A percentile compares a stretch with the other conserved stretches of the same genome.
phyloP scores from a whole-genome alignment of 1,139 yeast species.

The Scheffersomyces parashehatae region DNA sequence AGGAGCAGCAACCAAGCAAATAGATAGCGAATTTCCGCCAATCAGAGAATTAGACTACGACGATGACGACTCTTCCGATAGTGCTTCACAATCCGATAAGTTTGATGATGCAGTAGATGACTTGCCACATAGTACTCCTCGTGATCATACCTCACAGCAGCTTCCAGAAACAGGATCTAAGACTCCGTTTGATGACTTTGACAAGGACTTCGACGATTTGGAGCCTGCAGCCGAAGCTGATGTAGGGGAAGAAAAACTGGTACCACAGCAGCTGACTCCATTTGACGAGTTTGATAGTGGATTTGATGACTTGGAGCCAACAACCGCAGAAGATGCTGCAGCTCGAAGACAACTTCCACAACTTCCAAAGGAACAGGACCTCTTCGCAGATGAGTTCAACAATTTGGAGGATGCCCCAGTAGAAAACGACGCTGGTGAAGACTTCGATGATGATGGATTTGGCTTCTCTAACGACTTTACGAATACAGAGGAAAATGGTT shows the following conservation, averaged over 20 bases:
- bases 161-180: conserved; percentile 4
- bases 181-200: conserved; percentile 3
- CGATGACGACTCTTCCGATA: conserved; percentile 45
- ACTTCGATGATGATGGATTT: conserved; percentile 27
- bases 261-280: background rate
- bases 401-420: conserved; percentile 50
- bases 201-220: conserved; percentile 1
- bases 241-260: no score
- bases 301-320: conserved; percentile 42
- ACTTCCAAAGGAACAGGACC: conserved; percentile 14
- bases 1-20: background rate
- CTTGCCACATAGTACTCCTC: conserved; percentile 25
- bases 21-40: conserved; percentile 67
- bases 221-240: conserved; percentile 1
- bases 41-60: conserved; percentile 62
- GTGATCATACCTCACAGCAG: conserved; percentile 2
- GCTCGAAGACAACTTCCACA: background rate
- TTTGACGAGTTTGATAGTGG: conserved; percentile 37
- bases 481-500: conserved; percentile 12
- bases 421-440: conserved; percentile 52
- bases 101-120: conserved; percentile 47
- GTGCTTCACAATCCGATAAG: conserved; percentile 27
- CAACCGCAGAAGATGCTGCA: conserved; percentile 25
- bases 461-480: conserved; percentile 45
- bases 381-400: conserved; percentile 50